These are phyloP conservation scores for Botrytis aclada DNA, from an alignment of 2,329 filamentous ascomycete species.

Conservation along the genomic window DNA sequence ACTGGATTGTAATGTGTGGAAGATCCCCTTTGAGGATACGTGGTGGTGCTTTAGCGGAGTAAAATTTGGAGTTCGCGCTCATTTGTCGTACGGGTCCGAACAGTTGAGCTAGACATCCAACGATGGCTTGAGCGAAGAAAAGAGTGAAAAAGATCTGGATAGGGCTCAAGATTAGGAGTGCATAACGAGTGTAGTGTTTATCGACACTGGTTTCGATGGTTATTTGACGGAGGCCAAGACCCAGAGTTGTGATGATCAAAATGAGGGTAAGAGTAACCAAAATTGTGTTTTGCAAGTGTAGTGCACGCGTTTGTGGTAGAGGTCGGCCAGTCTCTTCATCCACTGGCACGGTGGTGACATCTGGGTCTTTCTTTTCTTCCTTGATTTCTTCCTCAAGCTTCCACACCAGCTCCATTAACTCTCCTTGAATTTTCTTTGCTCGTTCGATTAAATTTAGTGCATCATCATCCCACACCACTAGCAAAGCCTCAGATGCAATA, in stretches of 20 bases:
- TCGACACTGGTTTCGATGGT: constrained; percentile 68
- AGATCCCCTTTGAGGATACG: constrained; percentile 56
- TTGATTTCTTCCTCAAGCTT: constrained; percentile 54
- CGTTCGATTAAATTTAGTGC: constrained; percentile 66
- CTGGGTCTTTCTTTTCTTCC: constrained; percentile 50
- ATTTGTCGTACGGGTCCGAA: constrained; percentile 74
- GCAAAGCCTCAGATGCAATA: constrained; percentile 64
- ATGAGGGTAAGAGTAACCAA: constrained; percentile 65
- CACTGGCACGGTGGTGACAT: constrained; percentile 53
- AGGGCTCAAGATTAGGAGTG: constrained; percentile 63
- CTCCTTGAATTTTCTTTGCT: constrained; percentile 69
- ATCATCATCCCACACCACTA: constrained; percentile 83
- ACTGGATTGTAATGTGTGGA: constrained; percentile 78
- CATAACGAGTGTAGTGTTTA: constrained; percentile 58
- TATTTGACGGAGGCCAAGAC: constrained; percentile 66
- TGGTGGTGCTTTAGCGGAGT: constrained; percentile 67
- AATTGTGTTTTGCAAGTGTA: constrained; percentile 67
- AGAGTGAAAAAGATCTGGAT: constrained; percentile 78
- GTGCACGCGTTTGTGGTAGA: constrained; percentile 60
- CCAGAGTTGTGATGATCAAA: constrained; percentile 63
- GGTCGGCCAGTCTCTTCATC: constrained; percentile 70
- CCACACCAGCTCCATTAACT: constrained; percentile 77
- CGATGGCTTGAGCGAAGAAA: constrained; percentile 76
- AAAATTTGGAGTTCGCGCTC: constrained; percentile 75
- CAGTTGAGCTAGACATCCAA: constrained; percentile 72